Percentiles rank a stretch among this genome's conserved stretches.
These are phyloP conservation scores for Ophiostoma sp. DNA, from an alignment of 2,329 filamentous ascomycete species.

Conservation along the genomic window DNA sequence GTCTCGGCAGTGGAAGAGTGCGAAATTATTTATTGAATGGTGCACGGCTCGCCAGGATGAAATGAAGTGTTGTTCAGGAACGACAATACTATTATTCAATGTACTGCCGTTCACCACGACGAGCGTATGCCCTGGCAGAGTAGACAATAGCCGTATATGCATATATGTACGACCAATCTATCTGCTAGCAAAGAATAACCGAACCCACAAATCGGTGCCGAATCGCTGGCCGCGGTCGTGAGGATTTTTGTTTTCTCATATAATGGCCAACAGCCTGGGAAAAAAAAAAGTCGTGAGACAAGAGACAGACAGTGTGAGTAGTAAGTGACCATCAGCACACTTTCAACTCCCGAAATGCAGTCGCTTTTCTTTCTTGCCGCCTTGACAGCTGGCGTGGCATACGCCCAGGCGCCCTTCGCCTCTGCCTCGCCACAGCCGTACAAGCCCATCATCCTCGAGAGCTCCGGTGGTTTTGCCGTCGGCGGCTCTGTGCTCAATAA, in stretches of 20 bases:
- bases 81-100: background rate
- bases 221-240: background rate
- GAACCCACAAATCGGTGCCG: background rate
- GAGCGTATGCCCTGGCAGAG: background rate
- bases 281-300: background rate
- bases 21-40: too few relatives aligned
- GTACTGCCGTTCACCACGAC: background rate
- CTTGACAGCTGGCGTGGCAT: background rate
- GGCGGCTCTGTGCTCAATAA: slow-evolving; percentile 36
- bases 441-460: slow-evolving; percentile 34
- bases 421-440: slow-evolving; percentile 1
- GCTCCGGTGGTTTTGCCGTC: slow-evolving; percentile 40
- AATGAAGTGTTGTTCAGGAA: background rate
- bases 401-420: background rate
- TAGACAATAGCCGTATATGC: background rate
- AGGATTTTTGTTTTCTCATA: background rate
- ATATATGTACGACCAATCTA: background rate
- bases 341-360: background rate
- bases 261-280: background rate
- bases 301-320: background rate
- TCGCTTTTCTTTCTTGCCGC: background rate
- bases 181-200: background rate
- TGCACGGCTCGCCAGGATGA: background rate
- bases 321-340: background rate
- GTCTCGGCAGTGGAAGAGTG: background rate